Percentiles rank a stretch among this genome's conserved stretches.
Evolutionary conservation across 371 early-diverging fungal genomes (phyloP).

Genomic region (Smittium culicis): DNA sequence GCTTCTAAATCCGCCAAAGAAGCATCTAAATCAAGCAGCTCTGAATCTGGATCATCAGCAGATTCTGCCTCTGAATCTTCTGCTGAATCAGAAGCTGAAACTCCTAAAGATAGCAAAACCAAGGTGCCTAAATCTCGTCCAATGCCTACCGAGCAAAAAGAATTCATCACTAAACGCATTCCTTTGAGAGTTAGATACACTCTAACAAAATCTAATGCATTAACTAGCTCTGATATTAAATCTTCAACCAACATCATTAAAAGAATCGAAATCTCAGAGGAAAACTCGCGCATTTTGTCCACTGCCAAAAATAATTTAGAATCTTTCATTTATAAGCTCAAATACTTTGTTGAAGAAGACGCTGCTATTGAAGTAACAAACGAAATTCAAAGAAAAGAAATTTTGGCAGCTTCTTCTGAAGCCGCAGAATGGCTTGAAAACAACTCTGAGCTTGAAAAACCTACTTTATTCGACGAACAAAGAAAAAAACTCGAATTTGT

Average conservation of each 20-base stretch:
- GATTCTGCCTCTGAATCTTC: neutral
- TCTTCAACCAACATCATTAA: slow-evolving; percentile 24
- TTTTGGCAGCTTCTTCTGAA: slow-evolving; percentile 43
- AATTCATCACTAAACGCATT: slow-evolving; percentile 20
- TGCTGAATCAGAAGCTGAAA: neutral
- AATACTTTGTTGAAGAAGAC: slow-evolving; percentile 65
- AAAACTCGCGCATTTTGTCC: slow-evolving; percentile 52
- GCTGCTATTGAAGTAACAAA: slow-evolving; percentile 48
- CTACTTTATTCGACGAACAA: slow-evolving; percentile 17
- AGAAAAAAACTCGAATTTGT: slow-evolving; percentile 30
- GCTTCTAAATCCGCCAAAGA: slow-evolving; percentile 1
- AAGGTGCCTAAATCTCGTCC: slow-evolving; percentile 11
- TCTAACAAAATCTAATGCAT: slow-evolving; percentile 31
- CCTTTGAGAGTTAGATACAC: slow-evolving; percentile 32
- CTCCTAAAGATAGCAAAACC: slow-evolving; percentile 11
- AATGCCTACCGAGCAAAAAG: slow-evolving; percentile 16
- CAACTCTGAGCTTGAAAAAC: slow-evolving; percentile 51
- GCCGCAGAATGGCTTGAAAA: slow-evolving; percentile 80
- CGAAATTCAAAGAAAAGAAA: slow-evolving; percentile 48
- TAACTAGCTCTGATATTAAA: slow-evolving; percentile 29
- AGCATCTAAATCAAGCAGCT: neutral
- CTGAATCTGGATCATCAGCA: neutral
- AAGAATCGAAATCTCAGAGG: slow-evolving; percentile 46
- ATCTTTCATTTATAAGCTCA: slow-evolving; percentile 69
- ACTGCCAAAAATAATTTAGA: slow-evolving; percentile 81